Evolutionary conservation across 2,329 filamentous ascomycete genomes (phyloP).

Genomic region (Venturiaceae sp.): DNA sequence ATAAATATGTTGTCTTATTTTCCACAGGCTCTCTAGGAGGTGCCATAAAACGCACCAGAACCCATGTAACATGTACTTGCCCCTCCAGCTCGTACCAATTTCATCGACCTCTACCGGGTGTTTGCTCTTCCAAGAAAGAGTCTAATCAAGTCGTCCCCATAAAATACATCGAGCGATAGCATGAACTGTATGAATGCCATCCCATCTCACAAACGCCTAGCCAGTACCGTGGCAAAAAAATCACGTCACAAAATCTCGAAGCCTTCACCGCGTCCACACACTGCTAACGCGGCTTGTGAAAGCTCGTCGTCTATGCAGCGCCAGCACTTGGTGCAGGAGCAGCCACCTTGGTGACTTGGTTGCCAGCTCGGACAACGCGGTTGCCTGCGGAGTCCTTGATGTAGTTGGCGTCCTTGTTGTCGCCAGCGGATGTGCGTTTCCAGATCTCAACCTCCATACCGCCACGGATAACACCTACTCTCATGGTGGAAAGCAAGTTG

Average conservation of each 20-base stretch:
- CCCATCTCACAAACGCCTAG: not conserved
- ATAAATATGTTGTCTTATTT: no score
- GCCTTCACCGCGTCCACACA: not conserved
- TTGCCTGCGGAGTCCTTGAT: conserved; percentile 73
- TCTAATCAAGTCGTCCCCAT: not conserved
- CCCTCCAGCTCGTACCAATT: no score
- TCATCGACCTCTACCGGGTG: no score
- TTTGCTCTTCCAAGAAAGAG: not conserved
- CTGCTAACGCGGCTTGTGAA: not conserved
- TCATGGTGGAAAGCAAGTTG: conserved; percentile 33
- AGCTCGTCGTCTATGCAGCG: conserved; percentile 45
- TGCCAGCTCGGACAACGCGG: conserved; percentile 75
- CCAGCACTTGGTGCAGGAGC: conserved; percentile 75
- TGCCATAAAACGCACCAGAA: no score
- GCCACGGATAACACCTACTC: conserved; percentile 32
- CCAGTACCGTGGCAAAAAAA: not conserved
- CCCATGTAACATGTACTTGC: no score
- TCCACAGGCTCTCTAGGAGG: no score
- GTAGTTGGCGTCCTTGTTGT: conserved; percentile 61
- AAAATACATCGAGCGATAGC: not conserved
- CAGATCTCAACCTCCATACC: conserved; percentile 34
- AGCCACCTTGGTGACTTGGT: conserved; percentile 74
- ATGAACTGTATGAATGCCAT: not conserved
- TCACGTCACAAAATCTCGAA: not conserved
- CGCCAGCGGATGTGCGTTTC: conserved; percentile 21